phyloP scores from a whole-genome alignment of 306 rosid genomes.

The Prunus mira region DNA sequence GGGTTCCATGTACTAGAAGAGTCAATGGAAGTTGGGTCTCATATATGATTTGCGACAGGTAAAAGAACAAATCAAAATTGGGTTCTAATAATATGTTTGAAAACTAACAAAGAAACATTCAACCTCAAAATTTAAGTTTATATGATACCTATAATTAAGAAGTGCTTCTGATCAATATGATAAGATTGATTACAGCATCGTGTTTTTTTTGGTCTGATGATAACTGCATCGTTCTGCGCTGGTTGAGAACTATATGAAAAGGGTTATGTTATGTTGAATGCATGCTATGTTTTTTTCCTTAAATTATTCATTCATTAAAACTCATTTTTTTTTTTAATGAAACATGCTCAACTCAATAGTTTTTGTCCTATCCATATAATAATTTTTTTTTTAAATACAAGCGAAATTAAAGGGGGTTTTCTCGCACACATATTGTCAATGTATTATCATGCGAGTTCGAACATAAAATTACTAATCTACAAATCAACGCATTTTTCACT shows the following conservation, averaged over 20 bases:
- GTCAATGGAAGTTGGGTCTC: neutral
- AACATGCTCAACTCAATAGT: neutral
- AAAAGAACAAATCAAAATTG: neutral
- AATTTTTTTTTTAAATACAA: no score
- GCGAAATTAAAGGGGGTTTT: no score
- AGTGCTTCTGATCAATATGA: neutral
- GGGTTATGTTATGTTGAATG: no score
- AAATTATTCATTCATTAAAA: no score
- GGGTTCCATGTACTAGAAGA: neutral
- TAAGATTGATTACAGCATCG: neutral
- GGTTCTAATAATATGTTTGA: neutral
- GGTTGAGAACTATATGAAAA: no score
- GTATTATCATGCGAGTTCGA: fast-evolving
- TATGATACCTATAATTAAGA: neutral
- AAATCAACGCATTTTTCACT: no score
- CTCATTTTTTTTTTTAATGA: neutral
- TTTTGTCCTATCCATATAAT: neutral
- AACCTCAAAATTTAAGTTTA: neutral
- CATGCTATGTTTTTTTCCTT: no score
- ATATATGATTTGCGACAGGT: neutral
- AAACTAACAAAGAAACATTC: neutral
- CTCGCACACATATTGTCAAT: no score
- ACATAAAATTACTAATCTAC: fast-evolving
- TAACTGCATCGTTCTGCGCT: neutral
- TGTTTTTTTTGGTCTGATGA: no score